These are phyloP conservation scores for Fusarium begoniae DNA, from an alignment of 2,329 filamentous ascomycete genomes.

Conservation along the genomic window DNA sequence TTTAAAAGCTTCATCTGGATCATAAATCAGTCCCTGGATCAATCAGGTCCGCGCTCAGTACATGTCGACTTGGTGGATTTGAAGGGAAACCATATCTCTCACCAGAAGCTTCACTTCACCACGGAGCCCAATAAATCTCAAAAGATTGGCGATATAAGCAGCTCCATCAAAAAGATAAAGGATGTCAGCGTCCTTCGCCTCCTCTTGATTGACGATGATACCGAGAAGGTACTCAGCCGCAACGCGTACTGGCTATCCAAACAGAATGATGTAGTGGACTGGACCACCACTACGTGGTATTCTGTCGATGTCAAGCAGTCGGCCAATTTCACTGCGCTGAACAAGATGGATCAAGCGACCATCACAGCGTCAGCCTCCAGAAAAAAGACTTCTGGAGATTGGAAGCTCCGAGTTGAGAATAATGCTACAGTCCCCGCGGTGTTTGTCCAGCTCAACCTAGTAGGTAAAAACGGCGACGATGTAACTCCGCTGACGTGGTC, in stretches of 20 bases:
- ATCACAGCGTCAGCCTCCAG: neutral
- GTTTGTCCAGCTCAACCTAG: neutral
- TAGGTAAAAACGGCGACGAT: neutral
- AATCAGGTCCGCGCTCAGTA: neutral
- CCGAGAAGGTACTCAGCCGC: neutral
- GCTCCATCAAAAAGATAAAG: neutral
- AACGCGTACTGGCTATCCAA: neutral
- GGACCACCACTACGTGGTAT: neutral
- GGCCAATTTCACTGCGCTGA: neutral
- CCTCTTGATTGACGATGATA: rapidly evolving
- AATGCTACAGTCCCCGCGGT: neutral
- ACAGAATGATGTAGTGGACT: neutral
- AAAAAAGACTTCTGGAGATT: neutral
- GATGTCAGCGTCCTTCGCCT: neutral
- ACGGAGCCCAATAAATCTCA: neutral
- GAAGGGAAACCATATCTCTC: neutral
- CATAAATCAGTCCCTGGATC: neutral
- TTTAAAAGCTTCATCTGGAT: neutral
- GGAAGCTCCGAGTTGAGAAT: neutral
- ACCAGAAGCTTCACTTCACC: neutral
- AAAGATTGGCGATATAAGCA: neutral
- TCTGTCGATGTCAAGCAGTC: neutral
- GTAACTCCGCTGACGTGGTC: neutral
- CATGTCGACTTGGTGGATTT: neutral
- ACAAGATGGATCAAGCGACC: neutral